Conservation (phyloP, 139 green algal genomes). For the Deuterostichococcus epilithicus region DNA sequence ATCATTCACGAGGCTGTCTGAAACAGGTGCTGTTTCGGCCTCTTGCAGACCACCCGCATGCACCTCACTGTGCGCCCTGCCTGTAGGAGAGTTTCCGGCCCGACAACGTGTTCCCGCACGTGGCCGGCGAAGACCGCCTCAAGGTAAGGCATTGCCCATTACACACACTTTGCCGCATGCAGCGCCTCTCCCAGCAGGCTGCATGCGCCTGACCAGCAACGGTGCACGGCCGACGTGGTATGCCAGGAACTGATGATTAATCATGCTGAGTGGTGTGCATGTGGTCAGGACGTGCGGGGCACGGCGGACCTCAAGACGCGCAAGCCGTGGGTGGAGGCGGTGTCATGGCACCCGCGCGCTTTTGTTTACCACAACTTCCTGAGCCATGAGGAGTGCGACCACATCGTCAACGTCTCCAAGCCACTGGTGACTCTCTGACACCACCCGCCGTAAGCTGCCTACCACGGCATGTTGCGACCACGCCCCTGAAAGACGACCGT, state of each 20-base stretch:
- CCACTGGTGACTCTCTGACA: conserved; percentile 9
- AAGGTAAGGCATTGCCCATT: background rate
- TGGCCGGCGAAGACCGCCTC: background rate
- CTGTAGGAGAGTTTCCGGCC: background rate
- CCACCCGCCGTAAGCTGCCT: background rate
- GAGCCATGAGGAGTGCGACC: conserved; percentile 51
- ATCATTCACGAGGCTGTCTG: too few relatives aligned
- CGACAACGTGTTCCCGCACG: background rate
- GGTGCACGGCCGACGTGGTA: too few relatives aligned
- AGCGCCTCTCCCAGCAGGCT: too few relatives aligned
- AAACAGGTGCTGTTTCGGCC: background rate
- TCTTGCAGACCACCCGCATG: background rate
- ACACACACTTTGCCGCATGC: background rate
- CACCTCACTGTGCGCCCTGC: too few relatives aligned
- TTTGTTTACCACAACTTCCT: conserved; percentile 85
- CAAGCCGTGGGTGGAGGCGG: conserved; percentile 46
- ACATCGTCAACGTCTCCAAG: conserved; percentile 53
- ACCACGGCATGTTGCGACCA: background rate
- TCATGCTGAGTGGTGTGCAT: too few relatives aligned
- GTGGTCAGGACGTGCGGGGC: background rate
- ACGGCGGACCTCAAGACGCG: background rate
- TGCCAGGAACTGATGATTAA: too few relatives aligned
- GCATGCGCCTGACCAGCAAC: too few relatives aligned
- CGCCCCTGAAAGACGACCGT: background rate
- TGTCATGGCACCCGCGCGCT: conserved; percentile 68